Conservation (phyloP, 2,329 filamentous ascomycete genomes). For the Aspergillus thermomutatus region DNA sequence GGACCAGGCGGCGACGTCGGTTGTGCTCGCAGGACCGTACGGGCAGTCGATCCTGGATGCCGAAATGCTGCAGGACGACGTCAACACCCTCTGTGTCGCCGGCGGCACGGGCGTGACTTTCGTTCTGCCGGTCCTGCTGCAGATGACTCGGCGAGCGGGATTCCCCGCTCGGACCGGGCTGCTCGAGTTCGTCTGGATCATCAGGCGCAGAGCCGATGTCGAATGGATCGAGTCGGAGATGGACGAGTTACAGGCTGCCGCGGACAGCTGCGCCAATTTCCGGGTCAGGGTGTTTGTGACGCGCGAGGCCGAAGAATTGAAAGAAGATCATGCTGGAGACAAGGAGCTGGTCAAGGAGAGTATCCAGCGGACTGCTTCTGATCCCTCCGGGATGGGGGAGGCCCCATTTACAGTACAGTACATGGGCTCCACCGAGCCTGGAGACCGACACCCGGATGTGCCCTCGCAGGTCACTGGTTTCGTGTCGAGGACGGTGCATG, state of each 20-base stretch:
- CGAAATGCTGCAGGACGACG: constrained; percentile 35
- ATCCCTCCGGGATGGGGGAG: constrained; percentile 1
- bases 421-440: constrained; percentile 12
- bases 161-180: constrained; percentile 32
- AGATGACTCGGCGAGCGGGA: constrained; percentile 24
- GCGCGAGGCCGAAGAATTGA: constrained; percentile 37
- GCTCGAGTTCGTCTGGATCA: constrained; percentile 64
- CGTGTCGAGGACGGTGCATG: constrained; percentile 44
- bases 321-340: not conserved
- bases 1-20: constrained; percentile 43
- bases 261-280: constrained; percentile 37
- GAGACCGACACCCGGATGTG: constrained; percentile 23
- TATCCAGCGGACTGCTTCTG: not conserved
- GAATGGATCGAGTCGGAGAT: constrained; percentile 60
- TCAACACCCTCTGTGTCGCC: constrained; percentile 50
- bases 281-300: constrained; percentile 60
- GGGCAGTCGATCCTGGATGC: constrained; percentile 50
- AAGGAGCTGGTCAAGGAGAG: not conserved
- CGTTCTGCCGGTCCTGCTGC: constrained; percentile 50
- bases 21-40: constrained; percentile 64
- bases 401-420: constrained; percentile 10
- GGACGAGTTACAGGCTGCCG: constrained; percentile 44
- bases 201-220: constrained; percentile 54
- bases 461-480: constrained; percentile 49
- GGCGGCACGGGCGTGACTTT: constrained; percentile 60